Conservation (phyloP, 192 early-diverging fungal species). For the Gryganskiella cystojenkinii region DNA sequence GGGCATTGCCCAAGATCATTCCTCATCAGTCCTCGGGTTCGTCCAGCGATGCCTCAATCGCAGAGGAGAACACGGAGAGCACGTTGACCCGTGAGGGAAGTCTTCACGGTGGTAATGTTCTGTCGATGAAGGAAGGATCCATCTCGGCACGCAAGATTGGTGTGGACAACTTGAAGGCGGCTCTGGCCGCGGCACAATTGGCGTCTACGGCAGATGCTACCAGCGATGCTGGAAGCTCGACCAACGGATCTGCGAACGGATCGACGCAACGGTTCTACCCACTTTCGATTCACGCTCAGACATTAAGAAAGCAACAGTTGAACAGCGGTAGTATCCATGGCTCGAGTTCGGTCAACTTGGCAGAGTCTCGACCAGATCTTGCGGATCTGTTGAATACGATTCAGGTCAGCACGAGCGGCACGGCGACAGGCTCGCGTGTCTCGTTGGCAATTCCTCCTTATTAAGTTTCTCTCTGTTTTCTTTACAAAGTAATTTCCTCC, state of each 20-base stretch:
- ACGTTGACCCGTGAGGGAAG: slow-evolving; percentile 12
- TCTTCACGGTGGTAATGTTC: slow-evolving; percentile 9
- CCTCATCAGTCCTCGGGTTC: slow-evolving; percentile 10
- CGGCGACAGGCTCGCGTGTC: slow-evolving; percentile 8
- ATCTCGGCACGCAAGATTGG: slow-evolving; percentile 29
- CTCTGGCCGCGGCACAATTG: slow-evolving; percentile 34
- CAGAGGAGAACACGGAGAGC: slow-evolving; percentile 4
- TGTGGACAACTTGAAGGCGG: slow-evolving; percentile 46
- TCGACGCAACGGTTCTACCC: slow-evolving; percentile 24
- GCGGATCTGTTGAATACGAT: slow-evolving; percentile 44
- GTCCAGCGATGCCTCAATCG: slow-evolving; percentile 23
- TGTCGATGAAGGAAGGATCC: slow-evolving; percentile 13
- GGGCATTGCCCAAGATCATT: slow-evolving; percentile 46
- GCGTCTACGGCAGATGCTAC: slow-evolving; percentile 23
- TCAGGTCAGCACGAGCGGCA: slow-evolving; percentile 15
- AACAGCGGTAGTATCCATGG: slow-evolving; percentile 11
- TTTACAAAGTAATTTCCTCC: background rate
- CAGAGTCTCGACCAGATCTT: slow-evolving; percentile 34
- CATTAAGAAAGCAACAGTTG: slow-evolving; percentile 35
- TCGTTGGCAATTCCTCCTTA: slow-evolving; percentile 43
- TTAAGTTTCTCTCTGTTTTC: background rate
- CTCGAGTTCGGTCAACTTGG: slow-evolving; percentile 19
- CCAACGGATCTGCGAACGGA: slow-evolving; percentile 6
- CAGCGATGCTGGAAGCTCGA: slow-evolving; percentile 29
- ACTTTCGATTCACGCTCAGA: slow-evolving; percentile 39